A percentile compares a stretch with the other conserved stretches of the same genome.
Evolutionary conservation across 352 stramenopile genomes (phyloP).

Genomic region (Phytophthora sp.): DNA sequence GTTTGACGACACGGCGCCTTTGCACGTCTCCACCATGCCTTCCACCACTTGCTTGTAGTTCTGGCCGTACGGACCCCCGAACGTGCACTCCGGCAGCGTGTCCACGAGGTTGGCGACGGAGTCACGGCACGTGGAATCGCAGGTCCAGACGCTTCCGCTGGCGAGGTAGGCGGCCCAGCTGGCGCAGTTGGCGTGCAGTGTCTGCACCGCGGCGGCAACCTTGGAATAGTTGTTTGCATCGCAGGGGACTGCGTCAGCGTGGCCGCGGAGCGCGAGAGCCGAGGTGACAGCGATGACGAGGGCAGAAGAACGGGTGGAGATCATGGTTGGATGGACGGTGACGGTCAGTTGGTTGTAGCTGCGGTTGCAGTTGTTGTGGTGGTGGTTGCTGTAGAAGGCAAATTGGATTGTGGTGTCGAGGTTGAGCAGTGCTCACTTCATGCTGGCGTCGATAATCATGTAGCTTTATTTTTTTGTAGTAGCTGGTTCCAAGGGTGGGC

Average conservation of each 20-base stretch:
- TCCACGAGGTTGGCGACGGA: conserved; percentile 7
- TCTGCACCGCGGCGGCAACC: conserved; percentile 1
- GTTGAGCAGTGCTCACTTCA: background rate
- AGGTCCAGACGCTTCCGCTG: conserved; percentile 14
- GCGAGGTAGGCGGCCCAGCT: conserved; percentile 17
- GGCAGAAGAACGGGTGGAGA: background rate
- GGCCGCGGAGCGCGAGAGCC: background rate
- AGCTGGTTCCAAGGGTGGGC: too few relatives aligned
- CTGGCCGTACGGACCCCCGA: conserved; percentile 15
- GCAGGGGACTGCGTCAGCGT: background rate
- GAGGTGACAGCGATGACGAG: background rate
- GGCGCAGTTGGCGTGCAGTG: conserved; percentile 20
- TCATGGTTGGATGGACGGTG: too few relatives aligned
- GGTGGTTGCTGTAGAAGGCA: too few relatives aligned
- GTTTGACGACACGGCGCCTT: background rate
- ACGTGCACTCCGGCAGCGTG: background rate
- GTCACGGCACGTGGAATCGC: conserved; percentile 15
- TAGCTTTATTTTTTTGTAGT: too few relatives aligned
- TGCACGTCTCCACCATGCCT: background rate
- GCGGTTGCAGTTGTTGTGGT: too few relatives aligned
- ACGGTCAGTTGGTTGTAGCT: too few relatives aligned
- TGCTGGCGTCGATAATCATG: too few relatives aligned
- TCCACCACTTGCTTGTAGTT: conserved; percentile 17
- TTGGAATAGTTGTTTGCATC: conserved; percentile 5
- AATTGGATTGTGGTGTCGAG: too few relatives aligned